phyloP scores from a whole-genome alignment of 2,329 filamentous ascomycete species.

The Xylaria arbuscula region DNA sequence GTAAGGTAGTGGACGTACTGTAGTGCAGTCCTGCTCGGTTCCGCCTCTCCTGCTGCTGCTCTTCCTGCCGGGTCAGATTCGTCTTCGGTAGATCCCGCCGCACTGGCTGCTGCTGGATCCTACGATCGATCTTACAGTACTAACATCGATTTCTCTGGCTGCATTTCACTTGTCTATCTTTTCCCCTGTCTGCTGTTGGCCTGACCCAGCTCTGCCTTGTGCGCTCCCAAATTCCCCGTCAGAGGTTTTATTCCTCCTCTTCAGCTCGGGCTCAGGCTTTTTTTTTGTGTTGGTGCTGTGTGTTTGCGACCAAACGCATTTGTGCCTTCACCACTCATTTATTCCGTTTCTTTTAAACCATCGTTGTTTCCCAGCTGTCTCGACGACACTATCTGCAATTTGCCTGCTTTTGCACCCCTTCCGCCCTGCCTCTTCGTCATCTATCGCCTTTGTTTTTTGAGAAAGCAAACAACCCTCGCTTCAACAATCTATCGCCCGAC shows the following conservation, averaged over 20 bases:
- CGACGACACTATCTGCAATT: constrained; percentile 40
- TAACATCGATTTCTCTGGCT: constrained; percentile 8
- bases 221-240: constrained; percentile 7
- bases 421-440: neutral
- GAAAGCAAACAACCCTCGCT: constrained; percentile 26
- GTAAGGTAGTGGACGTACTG: neutral
- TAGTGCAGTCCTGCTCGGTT: neutral
- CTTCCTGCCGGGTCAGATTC: constrained; percentile 10
- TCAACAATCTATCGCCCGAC: constrained; percentile 14
- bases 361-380: constrained; percentile 44
- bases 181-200: constrained; percentile 11
- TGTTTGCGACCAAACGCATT: constrained; percentile 29
- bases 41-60: constrained; percentile 18
- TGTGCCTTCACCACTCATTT: constrained; percentile 26
- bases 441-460: constrained; percentile 35
- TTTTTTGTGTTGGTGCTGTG: constrained; percentile 23
- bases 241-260: constrained; percentile 14
- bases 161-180: constrained; percentile 8
- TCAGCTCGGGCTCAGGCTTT: constrained; percentile 30
- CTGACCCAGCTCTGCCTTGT: constrained; percentile 9
- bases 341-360: constrained; percentile 41
- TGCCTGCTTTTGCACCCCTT: constrained; percentile 7
- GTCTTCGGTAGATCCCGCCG: constrained; percentile 15
- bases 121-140: constrained; percentile 14
- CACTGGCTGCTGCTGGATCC: constrained; percentile 18